These are phyloP conservation scores for Monosporozyma solicola DNA, from an alignment of 805 yeast species.

Conservation along the genomic window DNA sequence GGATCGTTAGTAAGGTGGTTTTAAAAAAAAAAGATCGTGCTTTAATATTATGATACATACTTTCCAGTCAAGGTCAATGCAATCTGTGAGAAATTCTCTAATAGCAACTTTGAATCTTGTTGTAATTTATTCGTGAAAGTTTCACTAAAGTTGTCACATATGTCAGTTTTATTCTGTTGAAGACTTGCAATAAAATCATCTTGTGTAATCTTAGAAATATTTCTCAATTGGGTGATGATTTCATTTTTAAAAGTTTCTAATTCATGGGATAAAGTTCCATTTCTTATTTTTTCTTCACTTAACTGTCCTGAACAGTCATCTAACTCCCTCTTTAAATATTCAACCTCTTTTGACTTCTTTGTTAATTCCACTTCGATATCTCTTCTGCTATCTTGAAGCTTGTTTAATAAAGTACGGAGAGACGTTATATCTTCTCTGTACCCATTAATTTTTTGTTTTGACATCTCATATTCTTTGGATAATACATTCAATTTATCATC, in stretches of 20 bases:
- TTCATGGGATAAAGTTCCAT: constrained; percentile 17
- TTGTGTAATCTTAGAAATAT: not conserved
- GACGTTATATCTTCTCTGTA: constrained; percentile 16
- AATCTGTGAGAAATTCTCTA: not conserved
- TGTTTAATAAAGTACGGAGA: constrained; percentile 19
- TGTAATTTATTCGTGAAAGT: not conserved
- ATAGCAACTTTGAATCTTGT: not conserved
- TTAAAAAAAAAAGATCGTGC: no score
- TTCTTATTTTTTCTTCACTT: constrained; percentile 39
- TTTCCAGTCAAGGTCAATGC: not conserved
- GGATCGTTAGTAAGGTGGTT: not conserved
- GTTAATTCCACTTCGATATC: constrained; percentile 13
- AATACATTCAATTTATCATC: constrained; percentile 15
- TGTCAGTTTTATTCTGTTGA: not conserved
- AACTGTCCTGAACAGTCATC: constrained; percentile 39
- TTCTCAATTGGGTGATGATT: not conserved
- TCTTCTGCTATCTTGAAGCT: constrained; percentile 19
- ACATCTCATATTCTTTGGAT: constrained; percentile 16
- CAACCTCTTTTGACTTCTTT: constrained; percentile 29
- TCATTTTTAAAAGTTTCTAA: constrained; percentile 8
- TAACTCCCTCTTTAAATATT: constrained; percentile 29
- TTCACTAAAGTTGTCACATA: not conserved
- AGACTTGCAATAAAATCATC: not conserved
- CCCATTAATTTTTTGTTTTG: constrained; percentile 12
- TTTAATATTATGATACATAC: not conserved